Base-by-base conservation (phyloP, 352 stramenopile genomes). In the Blastocystis sp. region DNA sequence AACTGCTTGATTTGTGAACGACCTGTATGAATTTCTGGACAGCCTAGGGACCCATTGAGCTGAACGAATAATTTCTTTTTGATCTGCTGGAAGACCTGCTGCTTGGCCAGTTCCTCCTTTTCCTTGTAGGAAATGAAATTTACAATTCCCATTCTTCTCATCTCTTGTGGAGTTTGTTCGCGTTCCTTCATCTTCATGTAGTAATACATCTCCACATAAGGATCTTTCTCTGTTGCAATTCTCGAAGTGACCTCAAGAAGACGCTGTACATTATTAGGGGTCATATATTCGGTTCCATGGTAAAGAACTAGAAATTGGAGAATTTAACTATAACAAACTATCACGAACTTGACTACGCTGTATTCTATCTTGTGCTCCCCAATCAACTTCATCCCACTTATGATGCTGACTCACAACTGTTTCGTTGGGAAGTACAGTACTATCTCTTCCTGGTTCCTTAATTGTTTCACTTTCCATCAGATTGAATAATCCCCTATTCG, bases 161-260 rank as follows among this genome's bases (percentile, higher is more conserved):
- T 3, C 56, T n/a, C 19, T 6, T 33, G 19, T 7, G 27, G 19
- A 33, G 19, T n/a, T 33, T 62, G 19, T 33, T 33, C 19, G 3
- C 56, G 56, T n/a, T 62, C 27, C 13, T 62, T n/a, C 19, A n/a
- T 33, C 19, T 33, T 60, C 35, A 30, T 40, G 33, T 62, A 81
- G 54, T 81, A 81, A 54, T 81, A 81, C 15, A 40, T 59, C 48
- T 81, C 70, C 22, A 81, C 44, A 62, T 59, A 81, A 9, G 70
- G 70, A 42, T 81, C 70, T 17, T 19, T n/a, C 3, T 60, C 48
- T 48, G 44, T 35, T 42, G 6, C n/a, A 59, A 30, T 44, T 6
- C 17, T 27, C 13, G 40, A 30, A 81, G 19, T 62, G 6, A 33
- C 33, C 27, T 40, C 2, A 24, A n/a, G n/a, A 0, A 81, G 22